Evolutionary conservation across 208 protist species (phyloP).

Genomic region (Entamoeba invadens): DNA sequence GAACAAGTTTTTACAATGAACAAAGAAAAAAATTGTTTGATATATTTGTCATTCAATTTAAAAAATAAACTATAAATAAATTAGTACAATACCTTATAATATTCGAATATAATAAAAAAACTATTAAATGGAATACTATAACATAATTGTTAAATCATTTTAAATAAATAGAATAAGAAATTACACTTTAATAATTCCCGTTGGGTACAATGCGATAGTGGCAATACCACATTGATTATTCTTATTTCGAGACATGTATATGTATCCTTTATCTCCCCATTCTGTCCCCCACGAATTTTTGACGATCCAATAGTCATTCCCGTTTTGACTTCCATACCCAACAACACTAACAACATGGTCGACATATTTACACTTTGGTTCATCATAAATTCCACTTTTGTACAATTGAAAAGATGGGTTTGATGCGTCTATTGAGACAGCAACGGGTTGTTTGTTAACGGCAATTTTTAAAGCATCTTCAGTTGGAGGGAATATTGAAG

Average conservation of each 20-base stretch:
- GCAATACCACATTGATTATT: constrained; percentile 1
- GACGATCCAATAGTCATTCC: neutral
- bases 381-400: neutral
- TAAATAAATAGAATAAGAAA: too few species aligned
- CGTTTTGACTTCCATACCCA: neutral
- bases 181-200: neutral
- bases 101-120: too few species aligned
- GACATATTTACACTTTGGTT: neutral
- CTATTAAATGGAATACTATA: too few species aligned
- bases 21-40: too few species aligned
- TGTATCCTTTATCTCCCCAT: neutral
- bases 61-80: too few species aligned
- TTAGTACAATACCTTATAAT: too few species aligned
- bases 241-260: neutral
- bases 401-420: neutral
- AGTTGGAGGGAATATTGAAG: neutral
- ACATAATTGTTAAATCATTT: too few species aligned
- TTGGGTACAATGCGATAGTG: neutral
- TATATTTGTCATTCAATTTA: too few species aligned
- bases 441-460: neutral
- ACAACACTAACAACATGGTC: neutral
- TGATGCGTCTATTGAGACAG: neutral
- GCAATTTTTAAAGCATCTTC: neutral
- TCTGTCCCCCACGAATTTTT: neutral
- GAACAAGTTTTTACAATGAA: too few species aligned